Conservation (phyloP, 352 stramenopile genomes). For the Pythium apleroticum region DNA sequence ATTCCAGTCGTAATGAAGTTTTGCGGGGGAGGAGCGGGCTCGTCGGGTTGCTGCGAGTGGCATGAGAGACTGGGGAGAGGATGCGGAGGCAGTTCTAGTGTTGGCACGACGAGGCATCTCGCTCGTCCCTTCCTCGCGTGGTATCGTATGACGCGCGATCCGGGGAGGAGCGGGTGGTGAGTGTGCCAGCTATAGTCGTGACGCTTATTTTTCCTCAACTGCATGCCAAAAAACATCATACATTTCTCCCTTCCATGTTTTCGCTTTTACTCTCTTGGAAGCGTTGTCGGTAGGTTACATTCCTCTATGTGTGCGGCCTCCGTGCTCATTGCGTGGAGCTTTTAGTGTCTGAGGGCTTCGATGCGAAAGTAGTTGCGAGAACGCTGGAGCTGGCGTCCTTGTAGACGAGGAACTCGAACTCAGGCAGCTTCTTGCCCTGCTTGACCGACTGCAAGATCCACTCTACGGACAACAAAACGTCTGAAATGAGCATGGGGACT, state of each 20-base stretch:
- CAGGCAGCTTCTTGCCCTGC: constrained; percentile 51
- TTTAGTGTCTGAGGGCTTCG: neutral
- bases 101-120: constrained; percentile 3
- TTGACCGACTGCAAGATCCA: constrained; percentile 83
- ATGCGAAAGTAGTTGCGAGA: constrained; percentile 8
- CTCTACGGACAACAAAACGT: constrained; percentile 30
- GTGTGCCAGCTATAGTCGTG: constrained; percentile 26
- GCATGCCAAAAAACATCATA: constrained; percentile 25
- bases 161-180: neutral
- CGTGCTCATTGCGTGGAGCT: neutral
- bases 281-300: too few species aligned
- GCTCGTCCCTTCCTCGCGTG: neutral
- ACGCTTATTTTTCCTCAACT: constrained; percentile 30
- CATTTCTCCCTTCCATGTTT: constrained; percentile 16
- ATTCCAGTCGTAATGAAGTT: neutral
- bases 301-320: too few species aligned
- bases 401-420: constrained; percentile 78
- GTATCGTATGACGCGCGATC: constrained; percentile 4
- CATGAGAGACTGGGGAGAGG: neutral
- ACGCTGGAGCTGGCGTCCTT: constrained; percentile 35
- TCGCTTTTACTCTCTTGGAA: neutral
- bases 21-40: neutral
- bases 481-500: neutral
- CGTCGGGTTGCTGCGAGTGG: neutral
- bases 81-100: constrained; percentile 27